Evolutionary conservation across 2,329 filamentous ascomycete genomes (phyloP).

Genomic region (Ophiognomonia clavigignenti-juglandacearum): DNA sequence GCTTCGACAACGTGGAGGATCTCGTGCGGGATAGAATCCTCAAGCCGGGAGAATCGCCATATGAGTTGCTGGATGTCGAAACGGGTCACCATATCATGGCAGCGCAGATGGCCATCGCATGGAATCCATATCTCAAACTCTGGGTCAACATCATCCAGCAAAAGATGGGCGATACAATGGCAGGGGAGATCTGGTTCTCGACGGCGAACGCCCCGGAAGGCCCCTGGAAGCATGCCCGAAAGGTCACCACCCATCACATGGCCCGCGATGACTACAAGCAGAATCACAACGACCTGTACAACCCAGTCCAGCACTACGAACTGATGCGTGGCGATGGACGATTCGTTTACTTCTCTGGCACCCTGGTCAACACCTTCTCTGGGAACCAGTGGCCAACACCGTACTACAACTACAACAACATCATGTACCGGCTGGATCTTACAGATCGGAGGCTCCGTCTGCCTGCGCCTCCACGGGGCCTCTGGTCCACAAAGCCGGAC

Average conservation of each 20-base stretch:
- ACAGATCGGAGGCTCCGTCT: constrained; percentile 6
- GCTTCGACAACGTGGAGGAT: constrained; percentile 7
- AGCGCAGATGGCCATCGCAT: constrained; percentile 12
- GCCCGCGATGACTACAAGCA: constrained; percentile 1
- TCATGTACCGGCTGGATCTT: constrained; percentile 15
- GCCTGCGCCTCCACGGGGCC: background rate
- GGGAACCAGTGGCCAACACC: constrained; percentile 12
- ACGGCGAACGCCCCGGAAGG: constrained; percentile 11
- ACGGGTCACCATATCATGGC: constrained; percentile 5
- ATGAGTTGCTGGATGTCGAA: constrained; percentile 6
- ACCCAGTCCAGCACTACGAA: constrained; percentile 15
- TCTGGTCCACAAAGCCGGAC: constrained; percentile 8
- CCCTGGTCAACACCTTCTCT: constrained; percentile 14
- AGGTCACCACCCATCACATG: constrained; percentile 15
- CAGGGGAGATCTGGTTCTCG: constrained; percentile 14
- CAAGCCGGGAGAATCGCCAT: constrained; percentile 9
- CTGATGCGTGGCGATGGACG: constrained; percentile 11
- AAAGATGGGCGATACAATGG: constrained; percentile 5
- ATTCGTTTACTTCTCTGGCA: constrained; percentile 13
- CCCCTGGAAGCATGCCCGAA: constrained; percentile 10
- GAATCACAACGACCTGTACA: constrained; percentile 15
- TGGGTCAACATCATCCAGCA: constrained; percentile 15
- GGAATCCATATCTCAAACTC: constrained; percentile 12
- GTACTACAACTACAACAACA: constrained; percentile 16
- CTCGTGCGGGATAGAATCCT: constrained; percentile 6